A percentile compares a stretch with the other conserved stretches of the same genome.
Conservation (phyloP, 2,329 filamentous ascomycete species). For the Calonectria crousiana region DNA sequence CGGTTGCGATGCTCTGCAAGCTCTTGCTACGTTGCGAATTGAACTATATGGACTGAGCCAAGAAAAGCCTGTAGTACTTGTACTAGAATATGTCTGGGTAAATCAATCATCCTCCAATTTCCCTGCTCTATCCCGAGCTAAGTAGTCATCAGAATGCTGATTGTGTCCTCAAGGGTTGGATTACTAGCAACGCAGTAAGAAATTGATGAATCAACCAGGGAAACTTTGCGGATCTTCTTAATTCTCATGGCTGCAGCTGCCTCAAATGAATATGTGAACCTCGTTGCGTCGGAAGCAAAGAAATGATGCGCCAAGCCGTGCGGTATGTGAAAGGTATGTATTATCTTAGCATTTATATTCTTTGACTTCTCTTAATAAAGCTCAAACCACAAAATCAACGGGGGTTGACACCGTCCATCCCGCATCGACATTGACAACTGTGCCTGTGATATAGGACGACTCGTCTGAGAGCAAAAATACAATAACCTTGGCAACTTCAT, state of each 20-base stretch:
- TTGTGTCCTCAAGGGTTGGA: no score
- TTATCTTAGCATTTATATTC: no score
- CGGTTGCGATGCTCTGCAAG: not conserved
- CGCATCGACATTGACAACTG: not conserved
- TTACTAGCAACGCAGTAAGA: no score
- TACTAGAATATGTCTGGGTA: no score
- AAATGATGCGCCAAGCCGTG: no score
- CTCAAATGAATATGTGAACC: no score
- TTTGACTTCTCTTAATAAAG: not conserved
- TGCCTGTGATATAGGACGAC: conserved; percentile 5
- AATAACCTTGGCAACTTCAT: conserved; percentile 1
- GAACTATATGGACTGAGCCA: not conserved
- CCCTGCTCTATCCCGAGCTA: not conserved
- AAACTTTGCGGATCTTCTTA: no score
- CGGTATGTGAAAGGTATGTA: no score
- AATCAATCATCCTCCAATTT: not conserved
- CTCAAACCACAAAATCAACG: not conserved
- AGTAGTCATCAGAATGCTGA: no score
- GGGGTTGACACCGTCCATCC: conserved; percentile 3
- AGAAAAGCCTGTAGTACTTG: not conserved
- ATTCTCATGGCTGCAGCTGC: no score
- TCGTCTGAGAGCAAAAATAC: conserved; percentile 8
- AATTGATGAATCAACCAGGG: no score
- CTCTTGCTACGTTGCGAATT: not conserved
- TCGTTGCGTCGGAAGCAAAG: no score